Evolutionary conservation across 2,329 filamentous ascomycete genomes (phyloP).

Genomic region (Fusarium praegraminearum): DNA sequence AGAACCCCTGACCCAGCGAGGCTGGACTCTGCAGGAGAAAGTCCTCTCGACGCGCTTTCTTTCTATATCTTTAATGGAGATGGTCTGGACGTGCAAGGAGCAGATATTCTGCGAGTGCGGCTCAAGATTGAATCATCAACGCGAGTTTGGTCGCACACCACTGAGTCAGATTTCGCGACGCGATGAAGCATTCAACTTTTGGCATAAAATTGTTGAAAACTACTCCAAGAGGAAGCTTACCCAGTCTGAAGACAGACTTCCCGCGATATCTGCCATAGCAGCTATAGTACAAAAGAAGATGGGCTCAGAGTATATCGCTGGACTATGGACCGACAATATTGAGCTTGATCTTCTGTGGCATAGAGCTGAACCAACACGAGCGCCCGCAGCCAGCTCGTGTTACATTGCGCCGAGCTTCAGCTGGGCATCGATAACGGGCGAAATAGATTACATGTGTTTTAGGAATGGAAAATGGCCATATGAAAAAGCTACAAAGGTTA

Average conservation of each 20-base stretch:
- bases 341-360: constrained; percentile 43
- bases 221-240: constrained; percentile 46
- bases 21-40: constrained; percentile 40
- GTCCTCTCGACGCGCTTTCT: constrained; percentile 31
- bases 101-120: constrained; percentile 44
- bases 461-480: constrained; percentile 36
- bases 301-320: constrained; percentile 46
- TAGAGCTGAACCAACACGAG: constrained; percentile 5
- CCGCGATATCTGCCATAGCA: constrained; percentile 49
- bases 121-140: constrained; percentile 41
- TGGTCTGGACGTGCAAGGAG: constrained; percentile 38
- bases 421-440: constrained; percentile 43
- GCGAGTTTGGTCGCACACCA: constrained; percentile 38
- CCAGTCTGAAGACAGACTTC: constrained; percentile 43
- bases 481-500: constrained; percentile 15
- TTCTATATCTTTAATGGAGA: constrained; percentile 28
- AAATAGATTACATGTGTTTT: constrained; percentile 45
- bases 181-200: constrained; percentile 43
- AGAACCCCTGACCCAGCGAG: constrained; percentile 31
- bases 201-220: constrained; percentile 48
- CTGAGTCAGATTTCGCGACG: constrained; percentile 29
- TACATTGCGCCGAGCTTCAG: constrained; percentile 44
- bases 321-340: constrained; percentile 48
- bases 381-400: constrained; percentile 1
- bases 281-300: constrained; percentile 38